Evolutionary conservation across 257 asterid genomes (phyloP).

Genomic region (Lycium barbarum): DNA sequence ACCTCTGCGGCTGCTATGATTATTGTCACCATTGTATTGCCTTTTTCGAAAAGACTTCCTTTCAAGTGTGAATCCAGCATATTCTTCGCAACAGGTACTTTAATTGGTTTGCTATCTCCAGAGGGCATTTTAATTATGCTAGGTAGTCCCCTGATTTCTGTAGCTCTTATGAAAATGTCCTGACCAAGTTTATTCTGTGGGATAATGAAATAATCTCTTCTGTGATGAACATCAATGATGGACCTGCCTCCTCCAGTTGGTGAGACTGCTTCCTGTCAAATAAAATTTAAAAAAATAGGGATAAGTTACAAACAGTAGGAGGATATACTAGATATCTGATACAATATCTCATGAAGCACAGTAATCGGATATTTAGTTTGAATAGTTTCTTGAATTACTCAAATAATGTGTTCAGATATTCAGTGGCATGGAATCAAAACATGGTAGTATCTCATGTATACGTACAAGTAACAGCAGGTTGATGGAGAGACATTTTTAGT

Average conservation of each 20-base stretch:
- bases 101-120: constrained; percentile 71
- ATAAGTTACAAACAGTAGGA: constrained; percentile 27
- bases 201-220: constrained; percentile 63
- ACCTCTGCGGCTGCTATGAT: constrained; percentile 94
- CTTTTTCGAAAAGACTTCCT: constrained; percentile 61
- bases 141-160: constrained; percentile 56
- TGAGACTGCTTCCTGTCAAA: constrained; percentile 63
- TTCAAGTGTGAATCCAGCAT: constrained; percentile 88
- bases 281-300: constrained; percentile 33
- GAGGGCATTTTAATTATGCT: constrained; percentile 78
- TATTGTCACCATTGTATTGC: constrained; percentile 65
- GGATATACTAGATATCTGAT: constrained; percentile 30
- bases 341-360: constrained; percentile 26
- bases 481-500: not conserved
- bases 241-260: constrained; percentile 57
- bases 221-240: constrained; percentile 75
- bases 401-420: not conserved
- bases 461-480: constrained; percentile 8
- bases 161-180: constrained; percentile 78
- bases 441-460: not conserved
- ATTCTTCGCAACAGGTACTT: constrained; percentile 81
- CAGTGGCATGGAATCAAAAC: not conserved
- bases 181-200: constrained; percentile 92
- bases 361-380: not conserved
- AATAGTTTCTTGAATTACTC: constrained; percentile 12